Evolutionary conservation across 148 eudicot species (phyloP), one percentile per base, ranked within the genome.

Genomic region (Rhododendron griersonianum): DNA sequence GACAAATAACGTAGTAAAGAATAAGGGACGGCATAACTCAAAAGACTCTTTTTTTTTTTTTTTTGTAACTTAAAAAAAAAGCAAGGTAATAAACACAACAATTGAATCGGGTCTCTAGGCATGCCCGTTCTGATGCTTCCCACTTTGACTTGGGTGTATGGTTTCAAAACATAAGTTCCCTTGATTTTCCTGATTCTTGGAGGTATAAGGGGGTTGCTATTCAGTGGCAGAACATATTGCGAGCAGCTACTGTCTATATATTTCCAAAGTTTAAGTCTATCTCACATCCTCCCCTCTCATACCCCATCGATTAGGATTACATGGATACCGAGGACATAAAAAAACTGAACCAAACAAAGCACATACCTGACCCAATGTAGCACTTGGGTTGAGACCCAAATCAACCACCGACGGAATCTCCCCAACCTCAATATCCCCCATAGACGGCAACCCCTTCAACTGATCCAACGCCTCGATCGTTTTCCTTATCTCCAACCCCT

Each of bases 351-450:
- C 63, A 30, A 86, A 8, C 3, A n/a, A 67, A 81, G 25, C 4
- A 3, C 84, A 82, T 90, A 96, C 99, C 99, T 95, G 95, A 84
- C 91, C 85, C 90, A 95, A 35, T 7, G 94, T 84, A 9, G 95
- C 93, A 88, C 85, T 89, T 10, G 98, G 96, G 75, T 91, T 94
- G 83, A 96, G 94, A 78, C 98, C 99, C 98, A 96, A 93, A 82
- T 93, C 95, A 84, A 86, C 88, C 94, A 96, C 91, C 63, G 95
- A 87, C 1, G 99, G 99, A 78, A 96, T 91, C 86, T 94, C 98
- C 59, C 99, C 99, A 77, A 91, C 87, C 83, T 95, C 96, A 35
- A 95, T 94, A 89, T 94, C 98, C 4, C 99, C 98, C 82, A 89
- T 87, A 44, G 90, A 83, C 30, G 99, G 99, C 91, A 95, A 88